Base-by-base conservation (phyloP, 2,329 filamentous ascomycete species). In the Rhynchosporium agropyri region DNA sequence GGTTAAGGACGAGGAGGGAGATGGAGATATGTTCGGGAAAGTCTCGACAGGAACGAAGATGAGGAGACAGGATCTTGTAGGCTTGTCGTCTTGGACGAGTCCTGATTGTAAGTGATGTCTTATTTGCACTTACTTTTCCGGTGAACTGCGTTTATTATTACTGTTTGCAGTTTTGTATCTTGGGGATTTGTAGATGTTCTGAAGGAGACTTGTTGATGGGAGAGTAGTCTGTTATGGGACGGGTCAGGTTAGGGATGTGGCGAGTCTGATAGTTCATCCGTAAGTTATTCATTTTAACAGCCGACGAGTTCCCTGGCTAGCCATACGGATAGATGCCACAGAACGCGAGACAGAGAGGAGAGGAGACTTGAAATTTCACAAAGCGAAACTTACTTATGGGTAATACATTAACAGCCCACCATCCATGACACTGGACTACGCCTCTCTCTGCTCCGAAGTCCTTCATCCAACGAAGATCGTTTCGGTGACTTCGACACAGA, bases 391-490 rank as follows among this genome's bases (percentile, higher is more conserved):
- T 1, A 20, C 1, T 20, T 1, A 20, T 20, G 20, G 20, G 20
- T 20, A 20, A 20, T 20, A 20, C 20, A 26, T 20, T 12, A 8
- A 1, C n/a, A 38, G 33, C 10, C 50, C 50, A 8, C 50, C 31
- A 12, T 53, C 50, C 15, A 53, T 38, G 38, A 53, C 50, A 3
- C 31, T 40, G 20, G 20, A 43, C 36, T 43, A 43, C 38, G 2
- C 36, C 7, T 56, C 53, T 26, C 33, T 56, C 4, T 56, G 53
- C 26, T 56, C 53, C 8, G 40, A 56, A 56, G 38, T 56, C 38
- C 36, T 56, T 2, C 53, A 38, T 13, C 53, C 53, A 26, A 56
- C 53, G 6, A n/a, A 10, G 1, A 31, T 33, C 4, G 5, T 56
- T 12, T 29, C 36, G 1, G 2, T n/a, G 3, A 43, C 40, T 0